These are phyloP conservation scores for Telopea speciosissima DNA, from an alignment of 177 flowering plant species.

Conservation along the genomic window DNA sequence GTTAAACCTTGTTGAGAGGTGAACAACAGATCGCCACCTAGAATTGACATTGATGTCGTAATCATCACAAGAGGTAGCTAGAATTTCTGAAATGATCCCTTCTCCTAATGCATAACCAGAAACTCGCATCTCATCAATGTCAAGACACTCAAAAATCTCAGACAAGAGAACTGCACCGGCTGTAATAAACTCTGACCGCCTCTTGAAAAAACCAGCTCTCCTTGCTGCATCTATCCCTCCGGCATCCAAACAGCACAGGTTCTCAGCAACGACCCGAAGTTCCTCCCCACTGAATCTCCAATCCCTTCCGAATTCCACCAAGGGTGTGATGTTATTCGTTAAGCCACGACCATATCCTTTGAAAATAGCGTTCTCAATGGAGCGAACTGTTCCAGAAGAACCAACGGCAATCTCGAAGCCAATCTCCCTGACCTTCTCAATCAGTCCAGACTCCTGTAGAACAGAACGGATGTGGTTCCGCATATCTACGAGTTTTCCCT, in stretches of 20 bases:
- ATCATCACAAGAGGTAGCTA: constrained; percentile 29
- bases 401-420: constrained; percentile 60
- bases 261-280: constrained; percentile 39
- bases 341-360: constrained; percentile 23
- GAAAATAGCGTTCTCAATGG: constrained; percentile 46
- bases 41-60: constrained; percentile 46
- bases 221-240: constrained; percentile 22
- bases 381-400: constrained; percentile 59
- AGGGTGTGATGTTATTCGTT: constrained; percentile 1
- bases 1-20: constrained; percentile 44
- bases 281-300: constrained; percentile 55
- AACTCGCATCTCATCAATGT: constrained; percentile 60
- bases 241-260: constrained; percentile 26
- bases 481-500: constrained; percentile 28
- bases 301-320: constrained; percentile 27
- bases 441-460: constrained; percentile 34
- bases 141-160: constrained; percentile 57
- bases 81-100: constrained; percentile 60
- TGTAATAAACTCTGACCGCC: constrained; percentile 55
- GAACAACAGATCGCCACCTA: constrained; percentile 52
- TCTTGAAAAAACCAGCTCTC: constrained; percentile 45
- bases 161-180: constrained; percentile 67
- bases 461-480: constrained; percentile 33
- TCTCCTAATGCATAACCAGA: constrained; percentile 74
- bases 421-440: constrained; percentile 37